phyloP scores from a whole-genome alignment of 2,329 filamentous ascomycete genomes.

The Diaporthe velutina region DNA sequence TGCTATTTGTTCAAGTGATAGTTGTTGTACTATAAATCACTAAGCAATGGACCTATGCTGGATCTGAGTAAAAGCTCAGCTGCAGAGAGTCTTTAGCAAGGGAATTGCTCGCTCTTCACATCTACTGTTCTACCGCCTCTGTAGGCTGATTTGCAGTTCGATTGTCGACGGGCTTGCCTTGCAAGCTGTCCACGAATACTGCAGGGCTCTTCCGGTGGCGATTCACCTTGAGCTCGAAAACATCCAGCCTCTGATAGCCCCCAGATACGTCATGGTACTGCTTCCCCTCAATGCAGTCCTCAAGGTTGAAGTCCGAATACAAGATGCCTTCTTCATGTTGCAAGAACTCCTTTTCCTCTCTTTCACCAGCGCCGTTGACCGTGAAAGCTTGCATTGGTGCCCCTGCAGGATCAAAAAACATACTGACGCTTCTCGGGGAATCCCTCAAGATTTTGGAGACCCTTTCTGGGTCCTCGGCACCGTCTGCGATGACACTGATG shows the following conservation, averaged over 20 bases:
- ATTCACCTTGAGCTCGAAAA: conserved; percentile 33
- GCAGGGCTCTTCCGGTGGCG: conserved; percentile 14
- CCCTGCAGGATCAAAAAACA: conserved; percentile 11
- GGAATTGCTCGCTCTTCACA: background rate
- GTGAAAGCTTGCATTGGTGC: conserved; percentile 10
- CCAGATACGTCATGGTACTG: conserved; percentile 40
- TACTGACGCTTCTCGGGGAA: conserved; percentile 5
- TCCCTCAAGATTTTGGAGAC: conserved; percentile 10
- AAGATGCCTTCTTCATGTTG: conserved; percentile 35
- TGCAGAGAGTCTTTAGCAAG: background rate
- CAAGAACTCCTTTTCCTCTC: conserved; percentile 33
- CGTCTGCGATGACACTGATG: conserved; percentile 1
- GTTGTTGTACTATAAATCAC: background rate
- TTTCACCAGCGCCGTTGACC: conserved; percentile 12
- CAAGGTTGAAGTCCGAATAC: conserved; percentile 37
- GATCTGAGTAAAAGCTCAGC: background rate
- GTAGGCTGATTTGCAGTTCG: background rate
- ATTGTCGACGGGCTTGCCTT: background rate
- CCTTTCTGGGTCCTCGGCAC: conserved; percentile 1
- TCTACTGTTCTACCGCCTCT: background rate
- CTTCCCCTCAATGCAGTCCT: conserved; percentile 34
- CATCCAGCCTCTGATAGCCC: conserved; percentile 41
- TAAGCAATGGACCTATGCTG: background rate
- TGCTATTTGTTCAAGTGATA: too few species aligned
- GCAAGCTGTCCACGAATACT: background rate